Conservation (phyloP, 2,329 filamentous ascomycete genomes). For the Talaromyces sp. region DNA sequence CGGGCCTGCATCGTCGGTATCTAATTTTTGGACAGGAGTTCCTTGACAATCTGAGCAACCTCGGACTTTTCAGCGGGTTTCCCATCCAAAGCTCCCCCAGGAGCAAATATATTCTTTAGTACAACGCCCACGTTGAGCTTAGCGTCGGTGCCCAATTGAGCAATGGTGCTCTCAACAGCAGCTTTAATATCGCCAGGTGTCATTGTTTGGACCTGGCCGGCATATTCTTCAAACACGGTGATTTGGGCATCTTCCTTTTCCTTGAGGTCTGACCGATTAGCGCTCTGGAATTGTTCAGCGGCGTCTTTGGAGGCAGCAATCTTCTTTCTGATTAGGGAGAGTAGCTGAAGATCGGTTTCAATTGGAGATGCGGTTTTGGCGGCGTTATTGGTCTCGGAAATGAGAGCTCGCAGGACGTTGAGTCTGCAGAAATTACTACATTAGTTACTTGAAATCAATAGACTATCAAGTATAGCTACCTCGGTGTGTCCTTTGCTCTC, state of each 20-base stretch:
- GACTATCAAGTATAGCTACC: conserved; percentile 27
- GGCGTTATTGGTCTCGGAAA: conserved; percentile 51
- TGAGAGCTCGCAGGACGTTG: conserved; percentile 48
- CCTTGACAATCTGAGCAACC: conserved; percentile 41
- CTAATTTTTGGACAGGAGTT: conserved; percentile 29
- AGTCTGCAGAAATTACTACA: conserved; percentile 27
- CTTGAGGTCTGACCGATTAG: conserved; percentile 43
- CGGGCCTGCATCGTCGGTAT: conserved; percentile 2
- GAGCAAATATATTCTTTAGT: conserved; percentile 42
- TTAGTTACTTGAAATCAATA: neutral
- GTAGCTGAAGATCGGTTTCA: conserved; percentile 46
- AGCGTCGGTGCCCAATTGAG: conserved; percentile 33
- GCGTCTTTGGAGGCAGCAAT: conserved; percentile 37
- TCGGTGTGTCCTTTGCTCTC: conserved; percentile 47
- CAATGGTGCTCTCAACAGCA: conserved; percentile 36
- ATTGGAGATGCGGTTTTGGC: conserved; percentile 46
- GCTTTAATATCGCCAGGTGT: conserved; percentile 39
- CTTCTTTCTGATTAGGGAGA: conserved; percentile 47
- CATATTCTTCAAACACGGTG: conserved; percentile 45
- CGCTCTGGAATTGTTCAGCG: conserved; percentile 40
- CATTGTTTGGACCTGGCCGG: conserved; percentile 41
- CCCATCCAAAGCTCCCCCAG: conserved; percentile 42
- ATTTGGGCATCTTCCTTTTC: conserved; percentile 46
- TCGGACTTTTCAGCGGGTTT: conserved; percentile 44
- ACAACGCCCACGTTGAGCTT: conserved; percentile 39